Percentiles rank a stretch among this genome's conserved stretches.
Evolutionary conservation across 2,329 filamentous ascomycete genomes (phyloP).

Genomic region (Calonectria hawksworthii): DNA sequence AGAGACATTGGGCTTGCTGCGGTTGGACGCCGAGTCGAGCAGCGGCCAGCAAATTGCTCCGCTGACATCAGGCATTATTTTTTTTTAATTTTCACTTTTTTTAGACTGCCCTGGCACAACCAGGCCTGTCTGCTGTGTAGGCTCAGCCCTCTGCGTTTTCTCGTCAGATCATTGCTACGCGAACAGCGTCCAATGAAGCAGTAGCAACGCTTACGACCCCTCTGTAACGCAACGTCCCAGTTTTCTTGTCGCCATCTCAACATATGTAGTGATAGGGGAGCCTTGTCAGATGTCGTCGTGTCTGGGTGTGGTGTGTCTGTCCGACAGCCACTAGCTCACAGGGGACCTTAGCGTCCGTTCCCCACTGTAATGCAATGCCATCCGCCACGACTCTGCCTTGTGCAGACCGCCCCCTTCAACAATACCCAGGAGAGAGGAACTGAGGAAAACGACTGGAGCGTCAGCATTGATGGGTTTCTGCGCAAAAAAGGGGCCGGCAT

Average conservation of each 20-base stretch:
- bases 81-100: background rate
- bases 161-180: background rate
- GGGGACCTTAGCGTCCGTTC: constrained; percentile 5
- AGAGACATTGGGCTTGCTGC: constrained; percentile 3
- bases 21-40: background rate
- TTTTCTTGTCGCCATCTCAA: constrained; percentile 5
- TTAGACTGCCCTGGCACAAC: background rate
- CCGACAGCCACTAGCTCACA: background rate
- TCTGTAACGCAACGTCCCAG: background rate
- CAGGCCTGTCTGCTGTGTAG: background rate
- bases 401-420: constrained; percentile 13
- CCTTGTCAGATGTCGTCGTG: constrained; percentile 12
- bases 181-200: background rate
- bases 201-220: background rate
- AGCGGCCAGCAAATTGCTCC: background rate
- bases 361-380: constrained; percentile 20
- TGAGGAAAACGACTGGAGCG: constrained; percentile 2
- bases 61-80: background rate
- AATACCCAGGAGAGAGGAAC: constrained; percentile 2
- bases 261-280: background rate
- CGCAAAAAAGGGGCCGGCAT: constrained; percentile 23
- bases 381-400: background rate
- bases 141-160: background rate
- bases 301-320: constrained; percentile 10
- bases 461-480: constrained; percentile 2